Conservation (phyloP, 139 green algal species). For the Monoraphidium neglectum region DNA sequence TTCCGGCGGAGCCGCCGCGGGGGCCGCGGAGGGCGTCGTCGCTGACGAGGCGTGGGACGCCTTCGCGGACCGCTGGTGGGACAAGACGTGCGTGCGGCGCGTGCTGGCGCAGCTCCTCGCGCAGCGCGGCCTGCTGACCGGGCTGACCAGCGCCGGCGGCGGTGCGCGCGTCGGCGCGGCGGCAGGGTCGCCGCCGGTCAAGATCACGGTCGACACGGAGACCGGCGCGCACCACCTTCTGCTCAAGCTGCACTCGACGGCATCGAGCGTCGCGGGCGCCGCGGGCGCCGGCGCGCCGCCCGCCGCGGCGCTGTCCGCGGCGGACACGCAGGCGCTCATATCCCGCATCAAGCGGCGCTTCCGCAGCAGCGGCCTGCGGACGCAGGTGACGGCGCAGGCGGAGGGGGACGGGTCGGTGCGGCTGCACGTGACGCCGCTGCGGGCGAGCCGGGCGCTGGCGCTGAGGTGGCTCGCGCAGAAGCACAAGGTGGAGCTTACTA, state of each 20-base stretch:
- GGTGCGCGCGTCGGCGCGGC: background rate
- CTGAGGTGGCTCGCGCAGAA: constrained; percentile 72
- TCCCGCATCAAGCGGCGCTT: constrained; percentile 38
- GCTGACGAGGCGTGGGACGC: constrained; percentile 57
- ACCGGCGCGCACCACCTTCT: constrained; percentile 31
- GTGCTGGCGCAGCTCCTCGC: constrained; percentile 25
- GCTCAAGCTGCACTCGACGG: background rate
- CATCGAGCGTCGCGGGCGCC: background rate
- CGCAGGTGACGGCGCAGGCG: constrained; percentile 39
- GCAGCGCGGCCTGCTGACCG: constrained; percentile 19
- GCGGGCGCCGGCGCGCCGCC: background rate
- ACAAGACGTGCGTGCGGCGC: constrained; percentile 27
- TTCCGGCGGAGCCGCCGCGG: background rate
- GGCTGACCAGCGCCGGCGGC: background rate
- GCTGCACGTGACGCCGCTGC: constrained; percentile 85
- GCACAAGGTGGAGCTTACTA: constrained; percentile 40
- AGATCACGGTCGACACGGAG: constrained; percentile 10
- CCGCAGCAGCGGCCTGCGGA: constrained; percentile 45
- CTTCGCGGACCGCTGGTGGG: constrained; percentile 62
- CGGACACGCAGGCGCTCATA: constrained; percentile 12
- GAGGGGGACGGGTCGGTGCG: constrained; percentile 32
- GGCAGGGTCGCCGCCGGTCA: background rate
- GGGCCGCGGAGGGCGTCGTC: background rate
- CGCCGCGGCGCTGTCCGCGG: background rate
- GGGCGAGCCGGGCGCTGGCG: constrained; percentile 71